Base-by-base conservation (phyloP, 2,329 filamentous ascomycete species). In the Cyclaneusma minus region DNA sequence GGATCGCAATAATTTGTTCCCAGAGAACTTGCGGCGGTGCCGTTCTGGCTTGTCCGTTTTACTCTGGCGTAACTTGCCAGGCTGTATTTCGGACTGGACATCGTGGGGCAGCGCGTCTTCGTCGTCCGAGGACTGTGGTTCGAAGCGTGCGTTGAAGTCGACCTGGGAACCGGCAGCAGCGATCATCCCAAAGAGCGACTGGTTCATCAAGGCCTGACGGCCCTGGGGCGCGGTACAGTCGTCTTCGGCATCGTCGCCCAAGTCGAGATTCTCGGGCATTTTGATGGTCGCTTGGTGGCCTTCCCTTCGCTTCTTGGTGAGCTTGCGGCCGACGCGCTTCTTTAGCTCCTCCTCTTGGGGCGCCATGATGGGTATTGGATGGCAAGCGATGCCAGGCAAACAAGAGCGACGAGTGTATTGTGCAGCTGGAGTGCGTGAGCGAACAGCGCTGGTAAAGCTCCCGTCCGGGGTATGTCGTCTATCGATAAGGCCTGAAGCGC, bases 151-250 rank as follows among this genome's bases (percentile, higher is more conserved):
- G 49, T 81, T 75, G 45, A 91, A 84, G 51, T 91, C 78, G 27
- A 79, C 74, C 32, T 71, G 72, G 16, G 82, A 85, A 5, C 84
- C 82, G 19, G 83, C 83, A 10, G 83, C 82, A 5, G 85, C 81
- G 38, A 95, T 85, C 54, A 95, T 69, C 28, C 83, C 84, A 49
- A 94, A 92, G 29, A 95, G 75, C 37, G 82, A 91, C 59, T 93
- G 85, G 51, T 93, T 89, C 73, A 92, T 82, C 13, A 37, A 38
- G 8, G 38, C 48, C 30, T 52, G 52, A 18, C 45, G 42, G n/a
- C 50, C 49, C n/a, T 58, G 61, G 3, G 64, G 60, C 26, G 65
- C 65, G 9, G 65, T 67, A 33, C 66, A 64, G 44, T 74, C 70
- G 20, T 70, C 61, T 11, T 74, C 56, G 4, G 58, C 62, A 48